Evolutionary conservation across 129 eudicot genomes (phyloP).

Genomic region (Solidago caesia): DNA sequence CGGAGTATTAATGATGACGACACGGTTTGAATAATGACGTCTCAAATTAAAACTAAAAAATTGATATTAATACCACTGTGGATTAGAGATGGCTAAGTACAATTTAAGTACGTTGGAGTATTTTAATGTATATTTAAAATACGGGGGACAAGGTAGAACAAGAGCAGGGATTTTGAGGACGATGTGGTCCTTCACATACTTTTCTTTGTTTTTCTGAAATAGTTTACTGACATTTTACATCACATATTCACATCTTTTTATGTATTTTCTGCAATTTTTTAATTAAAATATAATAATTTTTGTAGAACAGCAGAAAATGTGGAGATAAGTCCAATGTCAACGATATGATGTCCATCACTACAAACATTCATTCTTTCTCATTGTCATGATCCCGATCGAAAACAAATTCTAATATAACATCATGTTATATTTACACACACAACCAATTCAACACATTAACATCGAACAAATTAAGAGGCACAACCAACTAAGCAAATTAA

Average conservation of each 20-base stretch:
- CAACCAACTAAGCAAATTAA: too few species aligned
- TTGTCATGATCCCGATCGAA: neutral
- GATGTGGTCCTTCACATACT: slow-evolving; percentile 36
- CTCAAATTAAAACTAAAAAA: too few species aligned
- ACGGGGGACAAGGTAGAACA: slow-evolving; percentile 33
- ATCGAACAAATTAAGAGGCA: too few species aligned
- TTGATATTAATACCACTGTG: too few species aligned
- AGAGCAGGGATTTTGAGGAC: slow-evolving; percentile 31
- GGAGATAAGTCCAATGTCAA: slow-evolving; percentile 39
- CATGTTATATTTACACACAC: too few species aligned
- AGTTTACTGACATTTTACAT: slow-evolving; percentile 33
- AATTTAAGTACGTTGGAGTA: neutral
- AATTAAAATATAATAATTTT: slow-evolving; percentile 1
- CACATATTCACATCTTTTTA: slow-evolving; percentile 35
- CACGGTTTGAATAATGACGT: too few species aligned
- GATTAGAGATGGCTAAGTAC: too few species aligned
- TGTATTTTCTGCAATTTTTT: neutral
- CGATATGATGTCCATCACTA: slow-evolving; percentile 19
- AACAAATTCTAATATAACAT: too few species aligned
- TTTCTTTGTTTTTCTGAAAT: neutral
- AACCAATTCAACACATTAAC: too few species aligned
- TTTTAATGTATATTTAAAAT: neutral
- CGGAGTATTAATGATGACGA: too few species aligned
- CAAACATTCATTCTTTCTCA: slow-evolving; percentile 33
- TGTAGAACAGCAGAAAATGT: slow-evolving; percentile 25